Evolutionary conservation across 106 monocot species (phyloP).

Genomic region (Acorus gramineus): DNA sequence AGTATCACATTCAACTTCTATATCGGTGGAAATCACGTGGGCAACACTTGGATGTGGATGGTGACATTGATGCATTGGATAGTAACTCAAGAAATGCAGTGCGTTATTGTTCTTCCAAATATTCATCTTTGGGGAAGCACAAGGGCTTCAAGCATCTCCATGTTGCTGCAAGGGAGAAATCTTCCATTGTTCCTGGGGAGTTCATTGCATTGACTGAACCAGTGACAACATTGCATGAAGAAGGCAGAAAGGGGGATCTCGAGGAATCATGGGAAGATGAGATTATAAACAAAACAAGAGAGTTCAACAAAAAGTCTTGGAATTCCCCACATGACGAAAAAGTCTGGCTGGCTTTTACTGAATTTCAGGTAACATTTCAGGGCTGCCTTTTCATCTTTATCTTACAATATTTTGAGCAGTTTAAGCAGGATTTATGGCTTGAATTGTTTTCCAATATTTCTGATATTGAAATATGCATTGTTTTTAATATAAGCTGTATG

Average conservation of each 20-base stretch:
- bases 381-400: background rate
- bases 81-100: slow-evolving; percentile 49
- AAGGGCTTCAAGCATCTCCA: slow-evolving; percentile 73
- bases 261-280: slow-evolving; percentile 98
- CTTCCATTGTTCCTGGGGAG: slow-evolving; percentile 26
- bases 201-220: slow-evolving; percentile 47
- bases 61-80: slow-evolving; percentile 57
- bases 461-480: background rate
- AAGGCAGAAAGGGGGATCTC: slow-evolving; percentile 12
- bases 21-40: slow-evolving; percentile 13
- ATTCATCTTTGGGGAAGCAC: slow-evolving; percentile 44
- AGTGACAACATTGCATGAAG: background rate
- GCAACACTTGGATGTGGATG: slow-evolving; percentile 34
- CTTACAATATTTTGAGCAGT: background rate
- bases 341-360: slow-evolving; percentile 80
- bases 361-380: slow-evolving; percentile 67
- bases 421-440: background rate
- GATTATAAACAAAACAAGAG: slow-evolving; percentile 62
- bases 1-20: slow-evolving; percentile 10
- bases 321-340: slow-evolving; percentile 83
- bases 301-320: slow-evolving; percentile 78
- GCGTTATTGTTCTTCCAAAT: slow-evolving; percentile 71
- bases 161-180: slow-evolving; percentile 22
- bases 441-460: background rate
- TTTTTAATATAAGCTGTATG: too few species aligned